These are phyloP conservation scores for Trichomonascaceae sp. DNA, from an alignment of 1,139 yeast genomes.

Conservation along the genomic window DNA sequence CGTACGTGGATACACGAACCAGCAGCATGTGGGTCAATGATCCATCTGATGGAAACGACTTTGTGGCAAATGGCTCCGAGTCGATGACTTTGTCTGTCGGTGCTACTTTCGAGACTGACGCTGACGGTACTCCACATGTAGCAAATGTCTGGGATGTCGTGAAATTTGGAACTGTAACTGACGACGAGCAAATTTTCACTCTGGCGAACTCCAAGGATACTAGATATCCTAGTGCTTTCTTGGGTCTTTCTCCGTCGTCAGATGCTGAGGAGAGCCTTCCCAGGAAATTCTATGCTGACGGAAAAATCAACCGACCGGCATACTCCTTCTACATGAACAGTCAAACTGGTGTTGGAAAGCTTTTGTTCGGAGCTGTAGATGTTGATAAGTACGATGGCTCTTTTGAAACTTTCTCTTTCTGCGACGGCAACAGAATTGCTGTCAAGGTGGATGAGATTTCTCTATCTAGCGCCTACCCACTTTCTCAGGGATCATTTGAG, in stretches of 20 bases:
- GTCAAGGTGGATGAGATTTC: background rate
- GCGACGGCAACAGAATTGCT: background rate
- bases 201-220: background rate
- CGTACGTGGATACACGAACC: background rate
- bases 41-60: background rate
- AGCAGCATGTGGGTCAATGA: background rate
- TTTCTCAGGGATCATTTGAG: background rate
- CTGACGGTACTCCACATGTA: background rate
- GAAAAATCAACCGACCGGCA: background rate
- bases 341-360: background rate
- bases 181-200: background rate
- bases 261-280: background rate
- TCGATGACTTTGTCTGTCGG: background rate
- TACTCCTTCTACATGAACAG: background rate
- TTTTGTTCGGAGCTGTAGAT: background rate
- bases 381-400: background rate
- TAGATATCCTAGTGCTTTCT: background rate
- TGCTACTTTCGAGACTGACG: background rate
- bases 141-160: background rate
- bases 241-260: background rate
- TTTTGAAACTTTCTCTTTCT: background rate
- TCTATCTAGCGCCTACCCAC: background rate
- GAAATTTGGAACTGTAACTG: background rate
- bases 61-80: background rate
- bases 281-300: background rate